Conservation (phyloP, 1,284 basidiomycete species). For the Ustilago vetiveriae region DNA sequence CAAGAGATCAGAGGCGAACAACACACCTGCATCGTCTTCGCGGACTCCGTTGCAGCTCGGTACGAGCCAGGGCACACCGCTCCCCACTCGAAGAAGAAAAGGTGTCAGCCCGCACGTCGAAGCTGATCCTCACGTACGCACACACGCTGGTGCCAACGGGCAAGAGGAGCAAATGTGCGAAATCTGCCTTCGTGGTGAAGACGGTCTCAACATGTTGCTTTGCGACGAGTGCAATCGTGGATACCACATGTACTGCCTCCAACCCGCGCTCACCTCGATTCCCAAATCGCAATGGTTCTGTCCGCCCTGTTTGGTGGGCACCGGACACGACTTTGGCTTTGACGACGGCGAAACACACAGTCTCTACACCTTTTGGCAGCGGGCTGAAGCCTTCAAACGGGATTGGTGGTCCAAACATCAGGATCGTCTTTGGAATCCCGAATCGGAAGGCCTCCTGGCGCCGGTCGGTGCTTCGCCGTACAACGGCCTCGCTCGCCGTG, state of each 20-base stretch:
- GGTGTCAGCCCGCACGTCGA: constrained; percentile 38
- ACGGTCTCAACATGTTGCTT: constrained; percentile 87
- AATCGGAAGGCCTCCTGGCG: background rate
- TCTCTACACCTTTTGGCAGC: constrained; percentile 87
- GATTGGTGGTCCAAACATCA: constrained; percentile 74
- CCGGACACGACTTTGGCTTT: constrained; percentile 98
- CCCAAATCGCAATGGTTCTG: constrained; percentile 97
- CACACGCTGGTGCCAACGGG: constrained; percentile 2
- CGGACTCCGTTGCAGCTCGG: constrained; percentile 21
- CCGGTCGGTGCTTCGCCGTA: constrained; percentile 4
- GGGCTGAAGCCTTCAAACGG: constrained; percentile 80
- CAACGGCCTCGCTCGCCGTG: constrained; percentile 46
- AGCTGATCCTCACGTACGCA: constrained; percentile 10
- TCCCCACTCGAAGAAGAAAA: constrained; percentile 26
- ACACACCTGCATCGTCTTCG: constrained; percentile 23
- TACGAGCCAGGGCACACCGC: constrained; percentile 26
- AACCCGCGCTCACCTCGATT: constrained; percentile 83
- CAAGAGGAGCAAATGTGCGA: constrained; percentile 61
- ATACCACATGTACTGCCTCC: constrained; percentile 95
- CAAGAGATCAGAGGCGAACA: constrained; percentile 32
- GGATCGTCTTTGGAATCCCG: constrained; percentile 41
- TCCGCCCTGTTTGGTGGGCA: constrained; percentile 87
- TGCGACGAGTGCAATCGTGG: constrained; percentile 96
- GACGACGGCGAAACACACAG: constrained; percentile 97
- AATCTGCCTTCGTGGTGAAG: constrained; percentile 79